A percentile compares a stretch with the other conserved stretches of the same genome.
Evolutionary conservation across 2,329 filamentous ascomycete species (phyloP).

Genomic region (Sporothrix sp.): DNA sequence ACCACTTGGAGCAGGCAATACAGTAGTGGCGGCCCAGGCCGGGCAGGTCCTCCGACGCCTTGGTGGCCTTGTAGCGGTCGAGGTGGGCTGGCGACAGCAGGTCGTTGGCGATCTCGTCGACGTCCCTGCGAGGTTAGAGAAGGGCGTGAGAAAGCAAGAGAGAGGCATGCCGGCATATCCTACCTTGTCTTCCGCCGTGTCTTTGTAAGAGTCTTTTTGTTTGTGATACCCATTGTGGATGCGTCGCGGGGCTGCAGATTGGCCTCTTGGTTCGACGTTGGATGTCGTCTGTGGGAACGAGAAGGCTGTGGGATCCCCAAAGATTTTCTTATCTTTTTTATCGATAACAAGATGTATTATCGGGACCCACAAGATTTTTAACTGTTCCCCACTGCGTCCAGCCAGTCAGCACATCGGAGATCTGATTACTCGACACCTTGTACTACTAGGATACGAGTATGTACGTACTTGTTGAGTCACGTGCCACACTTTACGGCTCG

Average conservation of each 20-base stretch:
- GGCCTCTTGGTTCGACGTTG: not conserved
- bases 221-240: slow-evolving; percentile 55
- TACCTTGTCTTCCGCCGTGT: slow-evolving; percentile 63
- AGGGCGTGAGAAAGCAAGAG: not conserved
- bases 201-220: slow-evolving; percentile 60
- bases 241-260: not conserved
- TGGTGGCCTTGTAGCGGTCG: slow-evolving; percentile 64
- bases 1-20: slow-evolving; percentile 91
- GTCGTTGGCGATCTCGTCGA: slow-evolving; percentile 87
- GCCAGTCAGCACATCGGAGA: too few species aligned
- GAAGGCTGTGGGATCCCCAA: not conserved
- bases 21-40: slow-evolving; percentile 82
- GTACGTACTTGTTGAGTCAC: not conserved
- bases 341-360: not conserved
- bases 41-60: slow-evolving; percentile 77
- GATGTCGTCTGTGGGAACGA: too few species aligned
- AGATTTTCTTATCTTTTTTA: slow-evolving; percentile 9
- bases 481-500: not conserved
- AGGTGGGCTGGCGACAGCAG: slow-evolving; percentile 71
- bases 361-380: not conserved
- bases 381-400: too few species aligned
- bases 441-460: too few species aligned
- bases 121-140: slow-evolving; percentile 48
- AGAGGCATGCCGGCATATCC: slow-evolving; percentile 10
- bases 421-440: too few species aligned